Evolutionary conservation across 768 basidiomycete genomes (phyloP), one percentile per base, ranked within the genome.

Genomic region (Trametes gibbosa): DNA sequence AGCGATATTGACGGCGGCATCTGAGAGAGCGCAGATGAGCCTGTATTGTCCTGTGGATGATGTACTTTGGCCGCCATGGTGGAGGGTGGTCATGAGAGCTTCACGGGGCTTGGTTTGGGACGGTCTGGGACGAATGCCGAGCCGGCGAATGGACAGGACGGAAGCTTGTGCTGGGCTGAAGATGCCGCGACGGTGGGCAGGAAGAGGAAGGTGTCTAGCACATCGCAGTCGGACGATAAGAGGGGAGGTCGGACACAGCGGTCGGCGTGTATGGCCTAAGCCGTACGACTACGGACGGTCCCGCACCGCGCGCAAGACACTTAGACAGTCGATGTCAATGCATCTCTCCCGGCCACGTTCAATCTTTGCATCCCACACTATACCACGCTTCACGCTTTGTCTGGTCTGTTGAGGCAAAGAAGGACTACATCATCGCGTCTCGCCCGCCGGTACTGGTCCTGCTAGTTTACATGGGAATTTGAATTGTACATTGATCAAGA

Each of bases 1-100:
- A 70, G 67, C 5, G 76, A 69, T 58, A 79, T 70, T 17, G 64
- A 46, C 16, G 74, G 69, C 0, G 73, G 69, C 32, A 62, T 61
- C 45, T 70, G 72, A 40, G 70, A 63, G 23, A 75, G 67, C 10
- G 59, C 63, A 21, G 64, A 50, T 12, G 71, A 62, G 8, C 71
- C 73, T n/a, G 70, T 70, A 54, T 64, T 70, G 45, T 73, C 73
- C 47, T 71, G 66, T 10, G 68, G 62, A n/a, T 50, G 40, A 3
- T 50, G 52, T 27, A 64, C 59, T 50, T 68, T 72, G 50, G 68
- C 51, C 16, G 71, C 58, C 72, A 73, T 73, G 19, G 29, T 17
- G 42, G 57, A 13, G 32, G 32, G 23, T 53, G 51, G 48, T 45
- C 56, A 55, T 52, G 46, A 53, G 53, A 51, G 40, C 45, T 10